These are phyloP conservation scores for Jacaranda mimosifolia DNA, from an alignment of 257 asterid species.

Conservation along the genomic window DNA sequence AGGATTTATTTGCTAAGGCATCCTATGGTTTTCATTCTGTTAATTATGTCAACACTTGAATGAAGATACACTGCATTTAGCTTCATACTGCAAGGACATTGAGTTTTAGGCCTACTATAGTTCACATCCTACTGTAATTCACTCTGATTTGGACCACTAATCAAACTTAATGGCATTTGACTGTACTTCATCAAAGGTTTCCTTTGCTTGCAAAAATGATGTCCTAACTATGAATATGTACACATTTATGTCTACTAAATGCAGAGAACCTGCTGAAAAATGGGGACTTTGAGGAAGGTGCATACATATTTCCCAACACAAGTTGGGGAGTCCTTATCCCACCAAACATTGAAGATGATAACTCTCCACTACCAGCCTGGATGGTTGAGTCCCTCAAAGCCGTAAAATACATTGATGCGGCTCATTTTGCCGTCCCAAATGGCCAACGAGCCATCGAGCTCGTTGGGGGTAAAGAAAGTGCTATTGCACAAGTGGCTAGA, in stretches of 20 bases:
- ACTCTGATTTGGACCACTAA: not conserved
- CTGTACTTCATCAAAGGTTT: not conserved
- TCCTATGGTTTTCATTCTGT: too few species aligned
- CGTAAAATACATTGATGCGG: slow-evolving; percentile 83
- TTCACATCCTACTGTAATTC: not conserved
- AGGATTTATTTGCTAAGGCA: too few species aligned
- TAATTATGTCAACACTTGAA: too few species aligned
- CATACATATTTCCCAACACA: slow-evolving; percentile 88
- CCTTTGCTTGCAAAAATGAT: not conserved
- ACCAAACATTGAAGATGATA: slow-evolving; percentile 90
- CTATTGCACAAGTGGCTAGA: slow-evolving; percentile 83
- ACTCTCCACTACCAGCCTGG: slow-evolving; percentile 97
- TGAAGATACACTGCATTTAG: too few species aligned
- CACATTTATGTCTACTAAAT: not conserved
- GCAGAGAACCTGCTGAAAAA: slow-evolving; percentile 86
- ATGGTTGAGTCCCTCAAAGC: slow-evolving; percentile 96
- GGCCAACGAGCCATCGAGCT: slow-evolving; percentile 87
- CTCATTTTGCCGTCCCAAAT: slow-evolving; percentile 85
- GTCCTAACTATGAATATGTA: not conserved
- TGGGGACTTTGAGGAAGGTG: slow-evolving; percentile 93
- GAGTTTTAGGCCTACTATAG: too few species aligned
- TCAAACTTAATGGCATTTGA: too few species aligned
- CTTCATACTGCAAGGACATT: too few species aligned
- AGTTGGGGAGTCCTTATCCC: slow-evolving; percentile 96
- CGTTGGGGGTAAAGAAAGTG: slow-evolving; percentile 97